A percentile compares a stretch with the other conserved stretches of the same genome.
Evolutionary conservation across 169 alveolate genomes (phyloP).

Genomic region (Blepharisma undulans): DNA sequence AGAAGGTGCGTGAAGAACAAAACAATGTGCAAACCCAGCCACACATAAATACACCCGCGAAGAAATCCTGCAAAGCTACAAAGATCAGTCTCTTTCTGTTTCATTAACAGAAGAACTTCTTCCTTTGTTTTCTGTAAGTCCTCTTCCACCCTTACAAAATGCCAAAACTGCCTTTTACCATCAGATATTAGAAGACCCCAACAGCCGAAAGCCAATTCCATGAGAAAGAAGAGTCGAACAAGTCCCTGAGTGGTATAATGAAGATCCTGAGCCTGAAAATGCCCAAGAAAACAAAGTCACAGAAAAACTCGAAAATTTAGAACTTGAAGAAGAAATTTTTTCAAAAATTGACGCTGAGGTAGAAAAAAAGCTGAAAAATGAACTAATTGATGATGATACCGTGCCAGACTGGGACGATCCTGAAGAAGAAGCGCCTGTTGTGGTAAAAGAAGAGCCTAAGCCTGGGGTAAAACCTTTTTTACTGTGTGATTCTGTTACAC

Average conservation of each 20-base stretch:
- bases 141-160: background rate
- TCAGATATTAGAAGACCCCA: background rate
- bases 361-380: constrained; percentile 20
- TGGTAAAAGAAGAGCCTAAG: background rate
- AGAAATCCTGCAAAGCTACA: constrained; percentile 1
- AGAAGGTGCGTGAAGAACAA: background rate
- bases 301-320: background rate
- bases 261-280: background rate
- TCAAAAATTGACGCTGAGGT: constrained; percentile 12
- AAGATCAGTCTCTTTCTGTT: background rate
- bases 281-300: background rate
- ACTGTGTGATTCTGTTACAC: background rate
- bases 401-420: constrained; percentile 40
- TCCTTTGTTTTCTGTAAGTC: background rate
- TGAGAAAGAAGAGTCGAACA: background rate
- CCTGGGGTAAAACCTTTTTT: background rate
- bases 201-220: background rate
- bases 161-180: background rate
- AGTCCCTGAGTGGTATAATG: constrained; percentile 36
- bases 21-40: background rate
- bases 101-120: background rate
- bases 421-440: background rate
- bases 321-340: constrained; percentile 9
- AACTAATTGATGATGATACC: constrained; percentile 16
- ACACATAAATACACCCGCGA: constrained; percentile 17